Percentiles rank a stretch among this genome's conserved stretches.
These are phyloP conservation scores for Neonectria hederae DNA, from an alignment of 2,329 filamentous ascomycete species.

Conservation along the genomic window DNA sequence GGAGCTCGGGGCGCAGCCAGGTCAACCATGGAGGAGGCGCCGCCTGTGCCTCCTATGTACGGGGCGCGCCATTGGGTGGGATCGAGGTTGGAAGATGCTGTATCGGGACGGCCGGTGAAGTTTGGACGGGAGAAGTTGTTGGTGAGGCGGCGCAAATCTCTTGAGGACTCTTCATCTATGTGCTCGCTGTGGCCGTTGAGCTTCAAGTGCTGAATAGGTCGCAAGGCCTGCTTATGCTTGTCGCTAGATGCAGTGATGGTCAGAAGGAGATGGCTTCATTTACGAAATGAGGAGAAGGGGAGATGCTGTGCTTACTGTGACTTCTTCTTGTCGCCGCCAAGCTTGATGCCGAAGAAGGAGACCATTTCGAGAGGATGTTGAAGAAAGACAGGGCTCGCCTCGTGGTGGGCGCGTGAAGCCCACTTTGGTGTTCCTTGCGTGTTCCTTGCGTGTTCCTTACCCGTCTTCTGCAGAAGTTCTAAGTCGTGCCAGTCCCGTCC, in stretches of 20 bases:
- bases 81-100: conserved; percentile 48
- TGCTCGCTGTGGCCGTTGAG: neutral
- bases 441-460: neutral
- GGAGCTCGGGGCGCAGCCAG: conserved; percentile 47
- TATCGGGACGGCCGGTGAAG: conserved; percentile 51
- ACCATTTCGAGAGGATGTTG: conserved; percentile 55
- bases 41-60: conserved; percentile 48
- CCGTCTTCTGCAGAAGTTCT: neutral
- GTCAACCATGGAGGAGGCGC: conserved; percentile 57
- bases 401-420: conserved; percentile 9
- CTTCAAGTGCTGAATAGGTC: conserved; percentile 26
- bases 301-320: conserved; percentile 51
- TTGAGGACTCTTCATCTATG: conserved; percentile 7
- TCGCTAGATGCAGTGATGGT: conserved; percentile 29
- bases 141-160: conserved; percentile 46
- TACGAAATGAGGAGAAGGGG: neutral
- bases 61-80: conserved; percentile 46
- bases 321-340: conserved; percentile 67
- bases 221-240: conserved; percentile 32
- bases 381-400: neutral
- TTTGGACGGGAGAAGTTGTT: conserved; percentile 49
- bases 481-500: neutral
- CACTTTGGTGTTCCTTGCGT: neutral
- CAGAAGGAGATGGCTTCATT: conserved; percentile 13
- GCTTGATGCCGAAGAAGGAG: conserved; percentile 67